Percentiles rank a stretch among this genome's conserved stretches.
These are phyloP conservation scores for Globisporangium rhizosaccharum DNA, from an alignment of 352 stramenopile species.

Conservation along the genomic window DNA sequence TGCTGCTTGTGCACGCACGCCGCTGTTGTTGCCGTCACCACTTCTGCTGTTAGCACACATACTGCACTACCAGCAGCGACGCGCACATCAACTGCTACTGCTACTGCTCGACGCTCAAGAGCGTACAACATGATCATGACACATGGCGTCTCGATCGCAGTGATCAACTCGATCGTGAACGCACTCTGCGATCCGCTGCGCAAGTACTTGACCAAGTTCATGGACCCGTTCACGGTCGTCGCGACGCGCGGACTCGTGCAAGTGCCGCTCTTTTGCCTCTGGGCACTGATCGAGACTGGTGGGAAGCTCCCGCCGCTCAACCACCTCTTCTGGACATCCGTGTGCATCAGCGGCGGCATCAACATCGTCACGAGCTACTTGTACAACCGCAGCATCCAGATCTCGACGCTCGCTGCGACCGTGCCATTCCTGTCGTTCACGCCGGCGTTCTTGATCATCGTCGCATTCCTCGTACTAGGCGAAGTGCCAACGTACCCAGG, in stretches of 20 bases:
- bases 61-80: background rate
- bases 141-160: conserved; percentile 63
- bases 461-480: conserved; percentile 68
- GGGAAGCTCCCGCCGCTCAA: conserved; percentile 57
- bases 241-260: conserved; percentile 64
- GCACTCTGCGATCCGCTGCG: conserved; percentile 74
- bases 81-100: background rate
- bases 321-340: conserved; percentile 75
- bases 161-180: conserved; percentile 78
- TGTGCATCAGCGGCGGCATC: conserved; percentile 65
- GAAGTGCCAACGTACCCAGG: conserved; percentile 65
- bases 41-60: too few species aligned
- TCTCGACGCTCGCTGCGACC: conserved; percentile 72
- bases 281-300: conserved; percentile 52
- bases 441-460: conserved; percentile 65
- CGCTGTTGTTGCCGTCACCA: background rate
- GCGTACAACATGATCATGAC: conserved; percentile 41
- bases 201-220: conserved; percentile 82
- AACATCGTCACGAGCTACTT: conserved; percentile 82
- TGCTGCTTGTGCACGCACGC: background rate
- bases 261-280: conserved; percentile 62
- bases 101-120: too few species aligned
- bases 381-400: conserved; percentile 81
- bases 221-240: conserved; percentile 79
- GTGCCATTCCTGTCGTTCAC: conserved; percentile 82